Evolutionary conservation across 805 yeast species (phyloP), one percentile per base, ranked within the genome.

Genomic region (Yarrowia phangngaensis): DNA sequence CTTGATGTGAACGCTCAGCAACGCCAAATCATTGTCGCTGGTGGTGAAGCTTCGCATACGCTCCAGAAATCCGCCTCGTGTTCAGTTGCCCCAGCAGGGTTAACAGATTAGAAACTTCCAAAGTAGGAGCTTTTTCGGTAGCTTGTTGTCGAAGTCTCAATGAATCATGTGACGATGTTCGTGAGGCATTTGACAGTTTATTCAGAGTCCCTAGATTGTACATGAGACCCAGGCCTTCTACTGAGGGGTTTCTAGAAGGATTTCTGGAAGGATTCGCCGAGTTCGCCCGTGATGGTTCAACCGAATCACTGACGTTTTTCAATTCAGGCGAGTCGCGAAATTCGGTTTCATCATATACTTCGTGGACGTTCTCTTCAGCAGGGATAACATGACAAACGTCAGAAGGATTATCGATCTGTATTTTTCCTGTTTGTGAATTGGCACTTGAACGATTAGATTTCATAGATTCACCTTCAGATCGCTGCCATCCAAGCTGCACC

Each of bases 111-210:
- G 45, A 38, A 13, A 38, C 19, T 14, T 38, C 45, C 17, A 38
- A 32, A 8, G 45, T 38, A n/a, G 45, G 45, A 4, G 45, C 45
- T 24, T 38, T 38, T 15, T 38, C 45, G 12, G 45, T 38, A 12
- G 45, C 45, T 13, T 38, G 31, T 8, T 38, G 45, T 6, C 45
- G 26, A 4, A 38, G 24, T 8, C 45, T 16, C 13, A 38, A 32
- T 11, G 45, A 38, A 27, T 38, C 45, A 17, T 26, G 19, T 12
- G 45, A 38, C 16, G 45, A 38, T 23, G 26, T 38, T 38, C 45
- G 15, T 26, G 45, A 38, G 26, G 45, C 45, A 38, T 31, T 11
- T 14, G 45, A 19, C 31, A 38, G 26, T 38, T 27, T 35, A 30
- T 35, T 35, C 23, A 35, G 43, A 11, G 43, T 31, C 1, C 45